Percentiles rank a stretch among this genome's conserved stretches.
These are phyloP conservation scores for Aspergillus transmontanensis DNA, from an alignment of 2,329 filamentous ascomycete species.

Conservation along the genomic window DNA sequence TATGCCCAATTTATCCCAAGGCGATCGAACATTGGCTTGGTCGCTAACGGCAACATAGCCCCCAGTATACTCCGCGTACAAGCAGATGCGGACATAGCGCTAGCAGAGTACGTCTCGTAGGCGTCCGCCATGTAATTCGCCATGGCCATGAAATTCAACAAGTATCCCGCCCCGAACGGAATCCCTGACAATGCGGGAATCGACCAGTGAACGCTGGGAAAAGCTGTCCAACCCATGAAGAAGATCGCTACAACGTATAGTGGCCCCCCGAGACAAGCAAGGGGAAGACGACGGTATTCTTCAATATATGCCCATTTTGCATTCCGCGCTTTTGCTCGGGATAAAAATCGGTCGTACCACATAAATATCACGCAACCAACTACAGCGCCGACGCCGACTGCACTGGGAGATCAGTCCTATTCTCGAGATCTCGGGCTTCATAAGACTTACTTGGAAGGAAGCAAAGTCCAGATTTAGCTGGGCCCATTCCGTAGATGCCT, in stretches of 20 bases:
- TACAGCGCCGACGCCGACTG: neutral
- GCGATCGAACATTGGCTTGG: slow-evolving; percentile 42
- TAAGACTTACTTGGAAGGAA: neutral
- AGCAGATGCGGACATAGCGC: slow-evolving; percentile 57
- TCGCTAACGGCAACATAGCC: slow-evolving; percentile 59
- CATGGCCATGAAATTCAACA: slow-evolving; percentile 1
- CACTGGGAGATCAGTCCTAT: neutral
- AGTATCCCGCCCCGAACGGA: neutral
- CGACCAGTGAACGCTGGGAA: neutral
- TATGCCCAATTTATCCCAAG: slow-evolving; percentile 47
- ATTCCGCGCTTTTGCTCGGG: neutral
- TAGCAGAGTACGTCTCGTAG: slow-evolving; percentile 66
- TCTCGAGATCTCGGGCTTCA: no score
- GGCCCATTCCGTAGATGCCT: slow-evolving; percentile 4
- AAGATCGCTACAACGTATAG: neutral
- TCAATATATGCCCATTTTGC: neutral
- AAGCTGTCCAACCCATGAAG: neutral
- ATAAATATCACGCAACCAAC: neutral
- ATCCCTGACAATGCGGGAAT: neutral
- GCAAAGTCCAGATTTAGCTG: neutral
- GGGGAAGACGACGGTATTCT: slow-evolving; percentile 55
- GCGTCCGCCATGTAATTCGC: slow-evolving; percentile 36
- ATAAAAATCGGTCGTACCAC: neutral
- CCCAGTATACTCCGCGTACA: slow-evolving; percentile 56
- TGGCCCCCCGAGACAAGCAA: slow-evolving; percentile 59